Conservation (phyloP, 768 basidiomycete species). For the Mycena indigotica region DNA sequence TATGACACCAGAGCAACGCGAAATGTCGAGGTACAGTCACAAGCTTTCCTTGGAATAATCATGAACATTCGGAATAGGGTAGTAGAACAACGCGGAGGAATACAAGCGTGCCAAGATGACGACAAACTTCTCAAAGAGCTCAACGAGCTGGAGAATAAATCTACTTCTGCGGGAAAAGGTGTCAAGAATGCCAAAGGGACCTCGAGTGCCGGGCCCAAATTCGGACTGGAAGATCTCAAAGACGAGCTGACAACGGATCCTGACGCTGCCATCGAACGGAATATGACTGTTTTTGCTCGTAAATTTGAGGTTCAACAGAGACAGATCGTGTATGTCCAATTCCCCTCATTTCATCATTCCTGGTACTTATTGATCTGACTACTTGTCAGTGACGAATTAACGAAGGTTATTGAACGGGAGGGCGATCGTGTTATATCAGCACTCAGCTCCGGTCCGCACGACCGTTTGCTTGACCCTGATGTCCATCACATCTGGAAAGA, state of each 20-base stretch:
- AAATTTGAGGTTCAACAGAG: constrained; percentile 38
- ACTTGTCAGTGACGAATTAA: constrained; percentile 28
- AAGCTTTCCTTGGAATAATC: constrained; percentile 19
- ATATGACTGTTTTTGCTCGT: constrained; percentile 33
- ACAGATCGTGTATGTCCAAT: constrained; percentile 23
- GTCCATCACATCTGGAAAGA: constrained; percentile 41
- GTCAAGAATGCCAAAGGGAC: constrained; percentile 17
- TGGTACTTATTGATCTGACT: background rate
- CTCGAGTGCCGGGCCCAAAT: constrained; percentile 6
- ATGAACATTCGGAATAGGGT: too few relatives aligned
- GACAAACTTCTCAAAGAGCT: constrained; percentile 23
- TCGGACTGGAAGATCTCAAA: constrained; percentile 22
- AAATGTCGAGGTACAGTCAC: constrained; percentile 27
- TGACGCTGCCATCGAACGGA: constrained; percentile 30
- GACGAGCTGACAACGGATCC: constrained; percentile 30
- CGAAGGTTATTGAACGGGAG: constrained; percentile 30
- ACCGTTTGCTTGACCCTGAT: constrained; percentile 38
- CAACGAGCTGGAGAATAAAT: constrained; percentile 17
- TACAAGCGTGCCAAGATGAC: constrained; percentile 21
- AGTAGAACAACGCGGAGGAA: constrained; percentile 26
- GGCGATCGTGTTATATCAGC: constrained; percentile 36
- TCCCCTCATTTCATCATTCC: background rate
- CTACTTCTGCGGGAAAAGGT: constrained; percentile 1
- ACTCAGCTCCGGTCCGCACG: constrained; percentile 37
- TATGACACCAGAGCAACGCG: constrained; percentile 26